Conservation (phyloP, 1,139 yeast genomes). For the Yamadazyma atlantica region DNA sequence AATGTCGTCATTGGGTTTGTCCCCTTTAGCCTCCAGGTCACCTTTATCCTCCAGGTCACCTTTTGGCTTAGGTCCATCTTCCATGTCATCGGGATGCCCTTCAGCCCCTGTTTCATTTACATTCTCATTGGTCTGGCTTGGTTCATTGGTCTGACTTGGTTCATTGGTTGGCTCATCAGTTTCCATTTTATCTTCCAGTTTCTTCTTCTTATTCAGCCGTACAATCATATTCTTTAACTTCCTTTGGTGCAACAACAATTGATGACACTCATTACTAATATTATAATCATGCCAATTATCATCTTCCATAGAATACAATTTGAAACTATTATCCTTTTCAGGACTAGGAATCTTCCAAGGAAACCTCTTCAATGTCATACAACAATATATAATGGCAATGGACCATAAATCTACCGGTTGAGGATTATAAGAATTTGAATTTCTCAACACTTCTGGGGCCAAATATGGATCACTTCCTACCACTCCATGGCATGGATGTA, state of each 20-base stretch:
- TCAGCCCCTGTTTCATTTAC: too few relatives aligned
- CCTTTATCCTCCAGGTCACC: too few relatives aligned
- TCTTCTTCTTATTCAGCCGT: constrained; percentile 32
- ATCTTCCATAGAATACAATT: constrained; percentile 55
- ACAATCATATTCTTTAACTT: constrained; percentile 44
- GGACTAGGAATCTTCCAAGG: constrained; percentile 96
- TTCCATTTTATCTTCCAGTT: constrained; percentile 1
- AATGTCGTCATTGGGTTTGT: constrained; percentile 22
- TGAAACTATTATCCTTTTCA: constrained; percentile 80
- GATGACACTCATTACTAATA: constrained; percentile 51
- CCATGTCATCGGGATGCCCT: too few relatives aligned
- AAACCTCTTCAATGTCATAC: constrained; percentile 90
- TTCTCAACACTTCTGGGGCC: constrained; percentile 90
- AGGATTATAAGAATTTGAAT: constrained; percentile 75
- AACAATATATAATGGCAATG: constrained; percentile 89
- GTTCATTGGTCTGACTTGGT: not conserved
- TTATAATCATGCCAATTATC: constrained; percentile 53
- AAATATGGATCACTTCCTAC: constrained; percentile 98
- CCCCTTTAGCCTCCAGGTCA: too few relatives aligned
- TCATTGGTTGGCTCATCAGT: constrained; percentile 1
- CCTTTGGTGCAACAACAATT: constrained; percentile 44
- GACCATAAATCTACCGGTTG: constrained; percentile 96
- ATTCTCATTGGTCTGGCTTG: constrained; percentile 5
- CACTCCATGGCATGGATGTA: constrained; percentile 85
- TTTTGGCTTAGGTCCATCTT: too few relatives aligned